phyloP scores from a whole-genome alignment of 371 early-diverging fungal species.

The Rhizopus stolonifer region DNA sequence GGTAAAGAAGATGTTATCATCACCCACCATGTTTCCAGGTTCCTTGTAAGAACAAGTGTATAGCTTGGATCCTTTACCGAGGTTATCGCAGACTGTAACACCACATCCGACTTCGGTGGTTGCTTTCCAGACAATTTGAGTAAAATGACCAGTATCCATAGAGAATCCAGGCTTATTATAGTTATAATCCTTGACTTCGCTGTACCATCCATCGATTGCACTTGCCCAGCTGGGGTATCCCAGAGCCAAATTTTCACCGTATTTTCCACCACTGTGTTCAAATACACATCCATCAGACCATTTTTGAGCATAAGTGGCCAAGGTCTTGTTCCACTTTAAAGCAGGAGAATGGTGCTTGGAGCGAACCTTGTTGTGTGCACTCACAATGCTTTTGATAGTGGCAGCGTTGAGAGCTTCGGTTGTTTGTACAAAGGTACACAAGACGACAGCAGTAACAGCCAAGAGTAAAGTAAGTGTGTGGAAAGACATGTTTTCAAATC shows the following conservation, averaged over 20 bases:
- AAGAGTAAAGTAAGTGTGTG: constrained; percentile 20
- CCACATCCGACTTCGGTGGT: constrained; percentile 56
- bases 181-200: constrained; percentile 37
- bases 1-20: constrained; percentile 25
- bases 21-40: constrained; percentile 46
- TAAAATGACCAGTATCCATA: constrained; percentile 50
- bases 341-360: constrained; percentile 40
- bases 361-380: constrained; percentile 46
- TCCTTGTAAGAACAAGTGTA: constrained; percentile 51
- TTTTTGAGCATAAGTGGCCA: constrained; percentile 42
- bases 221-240: constrained; percentile 29
- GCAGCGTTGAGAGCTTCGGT: constrained; percentile 5
- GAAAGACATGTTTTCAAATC: not conserved
- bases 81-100: constrained; percentile 37
- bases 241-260: constrained; percentile 45
- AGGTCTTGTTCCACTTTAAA: constrained; percentile 42
- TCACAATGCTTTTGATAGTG: constrained; percentile 21
- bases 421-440: constrained; percentile 6
- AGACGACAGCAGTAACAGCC: constrained; percentile 4
- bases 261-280: constrained; percentile 33
- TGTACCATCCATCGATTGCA: constrained; percentile 41
- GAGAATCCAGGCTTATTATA: constrained; percentile 36
- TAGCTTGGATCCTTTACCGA: constrained; percentile 24
- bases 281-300: constrained; percentile 43
- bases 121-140: constrained; percentile 53